Evolutionary conservation across 768 basidiomycete species (phyloP).

Genomic region (Russula dissimulans): DNA sequence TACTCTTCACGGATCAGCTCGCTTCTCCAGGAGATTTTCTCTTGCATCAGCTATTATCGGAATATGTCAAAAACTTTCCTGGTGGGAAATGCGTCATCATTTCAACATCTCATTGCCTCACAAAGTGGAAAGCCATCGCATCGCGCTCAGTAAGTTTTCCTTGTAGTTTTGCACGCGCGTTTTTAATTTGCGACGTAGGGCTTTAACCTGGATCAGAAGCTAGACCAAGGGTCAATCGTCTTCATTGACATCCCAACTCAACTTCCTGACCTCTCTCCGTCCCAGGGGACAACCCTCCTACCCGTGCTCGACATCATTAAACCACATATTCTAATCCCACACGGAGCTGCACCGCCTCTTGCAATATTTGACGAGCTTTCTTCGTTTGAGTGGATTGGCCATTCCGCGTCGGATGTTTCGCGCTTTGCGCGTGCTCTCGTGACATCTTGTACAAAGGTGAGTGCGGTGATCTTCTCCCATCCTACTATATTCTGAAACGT

Average conservation of each 20-base stretch:
- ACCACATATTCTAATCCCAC: not conserved
- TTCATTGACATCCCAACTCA: slow-evolving; percentile 47
- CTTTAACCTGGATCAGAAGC: slow-evolving; percentile 10
- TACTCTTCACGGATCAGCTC: slow-evolving; percentile 65
- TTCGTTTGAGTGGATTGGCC: slow-evolving; percentile 64
- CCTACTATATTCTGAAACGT: not conserved
- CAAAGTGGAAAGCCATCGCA: slow-evolving; percentile 55
- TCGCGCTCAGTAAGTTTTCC: slow-evolving; percentile 48
- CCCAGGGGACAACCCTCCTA: slow-evolving; percentile 17
- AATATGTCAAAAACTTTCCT: slow-evolving; percentile 39
- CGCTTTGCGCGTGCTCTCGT: slow-evolving; percentile 54
- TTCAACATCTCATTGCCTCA: slow-evolving; percentile 46
- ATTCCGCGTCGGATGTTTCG: slow-evolving; percentile 39
- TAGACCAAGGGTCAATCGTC: slow-evolving; percentile 28
- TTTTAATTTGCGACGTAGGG: not conserved
- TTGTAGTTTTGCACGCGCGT: not conserved
- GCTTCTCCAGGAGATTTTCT: slow-evolving; percentile 66
- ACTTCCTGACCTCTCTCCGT: slow-evolving; percentile 22
- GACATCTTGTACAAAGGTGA: slow-evolving; percentile 47
- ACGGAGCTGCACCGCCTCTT: slow-evolving; percentile 25
- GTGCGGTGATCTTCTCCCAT: not conserved
- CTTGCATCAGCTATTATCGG: slow-evolving; percentile 43
- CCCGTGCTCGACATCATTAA: slow-evolving; percentile 18
- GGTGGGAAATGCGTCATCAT: slow-evolving; percentile 39
- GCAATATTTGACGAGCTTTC: slow-evolving; percentile 67